Evolutionary conservation across 352 stramenopile genomes (phyloP), one percentile per base, ranked within the genome.

Genomic region (Phytopythium chamaehyphon): DNA sequence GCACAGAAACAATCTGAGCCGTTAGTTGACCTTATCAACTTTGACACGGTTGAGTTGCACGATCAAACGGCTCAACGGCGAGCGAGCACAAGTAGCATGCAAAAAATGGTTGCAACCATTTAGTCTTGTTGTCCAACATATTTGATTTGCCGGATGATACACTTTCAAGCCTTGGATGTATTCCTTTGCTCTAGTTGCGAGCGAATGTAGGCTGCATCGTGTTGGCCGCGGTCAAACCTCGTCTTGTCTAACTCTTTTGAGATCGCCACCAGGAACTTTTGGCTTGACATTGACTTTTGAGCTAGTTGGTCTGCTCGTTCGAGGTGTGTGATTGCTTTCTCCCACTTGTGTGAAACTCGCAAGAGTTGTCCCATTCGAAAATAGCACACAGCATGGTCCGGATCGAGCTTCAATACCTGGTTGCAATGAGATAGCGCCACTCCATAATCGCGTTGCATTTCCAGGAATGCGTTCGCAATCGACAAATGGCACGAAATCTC

Each of bases 401-500:
- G 47, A 43, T 85, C 66, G 12, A 71, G 53, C 15, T 42, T 39
- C 6, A 90, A 52, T 1, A 66, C 66, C n/a, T 70, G 28, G 6
- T 79, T 54, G 24, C 79, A 90, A 37, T 87, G 66, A 12, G 39
- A 49, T 7, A 84, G 21, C 1, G 49, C 76, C 6, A 52, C 67
- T 1, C 38, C 4, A 11, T 69, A 75, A 15, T 81, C 66, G 19
- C 71, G 73, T 36, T 90, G 76, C 72, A 86, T 88, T 26, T 90
- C 79, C 7, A 84, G 57, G 37, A 49, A 82, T 10, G 69, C 76
- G 16, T 66, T 74, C 9, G 72, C 76, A 40, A 88, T 88, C 37
- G 88, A 88, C 15, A 90, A 50, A 39, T 80, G 71, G 46, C 72
- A 87, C 9, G 76, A 72, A 2, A 88, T 61, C 55, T 84, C 59